Conservation (phyloP, 768 basidiomycete species). For the Termitomyces sp. region DNA sequence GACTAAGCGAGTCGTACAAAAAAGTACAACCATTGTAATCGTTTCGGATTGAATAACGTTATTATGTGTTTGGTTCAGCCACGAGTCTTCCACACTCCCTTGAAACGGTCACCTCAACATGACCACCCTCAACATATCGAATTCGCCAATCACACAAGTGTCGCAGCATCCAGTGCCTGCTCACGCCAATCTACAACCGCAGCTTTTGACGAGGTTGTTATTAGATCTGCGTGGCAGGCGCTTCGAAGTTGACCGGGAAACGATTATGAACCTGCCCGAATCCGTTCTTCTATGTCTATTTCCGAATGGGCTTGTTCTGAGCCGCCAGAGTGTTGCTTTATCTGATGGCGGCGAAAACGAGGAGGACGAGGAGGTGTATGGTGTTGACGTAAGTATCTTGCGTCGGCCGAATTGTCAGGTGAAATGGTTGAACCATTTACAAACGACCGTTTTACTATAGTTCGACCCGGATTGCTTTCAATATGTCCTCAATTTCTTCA, state of each 20-base stretch:
- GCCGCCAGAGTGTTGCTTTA: conserved; percentile 73
- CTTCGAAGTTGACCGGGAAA: conserved; percentile 95
- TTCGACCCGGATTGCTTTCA: conserved; percentile 97
- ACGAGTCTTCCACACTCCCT: conserved; percentile 5
- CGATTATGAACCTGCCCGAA: conserved; percentile 97
- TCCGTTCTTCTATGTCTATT: conserved; percentile 94
- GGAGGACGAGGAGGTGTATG: conserved; percentile 77
- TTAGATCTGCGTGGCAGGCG: conserved; percentile 89
- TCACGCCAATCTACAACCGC: conserved; percentile 73
- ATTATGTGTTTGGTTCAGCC: conserved; percentile 13
- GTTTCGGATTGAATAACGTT: conserved; percentile 3
- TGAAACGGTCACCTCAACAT: conserved; percentile 18
- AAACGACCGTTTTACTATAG: conserved; percentile 32
- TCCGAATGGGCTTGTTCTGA: conserved; percentile 93
- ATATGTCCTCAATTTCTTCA: conserved; percentile 91
- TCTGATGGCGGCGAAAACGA: conserved; percentile 70
- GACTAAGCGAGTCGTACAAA: background rate
- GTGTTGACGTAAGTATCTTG: background rate
- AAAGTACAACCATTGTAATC: background rate
- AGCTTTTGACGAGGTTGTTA: conserved; percentile 81
- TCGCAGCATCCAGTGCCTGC: conserved; percentile 59
- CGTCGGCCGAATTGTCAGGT: background rate
- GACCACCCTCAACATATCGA: conserved; percentile 37
- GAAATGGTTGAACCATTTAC: background rate
- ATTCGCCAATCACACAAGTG: conserved; percentile 52